Evolutionary conservation across 2,329 filamentous ascomycete species (phyloP).

Genomic region (Fusarium burgessii): DNA sequence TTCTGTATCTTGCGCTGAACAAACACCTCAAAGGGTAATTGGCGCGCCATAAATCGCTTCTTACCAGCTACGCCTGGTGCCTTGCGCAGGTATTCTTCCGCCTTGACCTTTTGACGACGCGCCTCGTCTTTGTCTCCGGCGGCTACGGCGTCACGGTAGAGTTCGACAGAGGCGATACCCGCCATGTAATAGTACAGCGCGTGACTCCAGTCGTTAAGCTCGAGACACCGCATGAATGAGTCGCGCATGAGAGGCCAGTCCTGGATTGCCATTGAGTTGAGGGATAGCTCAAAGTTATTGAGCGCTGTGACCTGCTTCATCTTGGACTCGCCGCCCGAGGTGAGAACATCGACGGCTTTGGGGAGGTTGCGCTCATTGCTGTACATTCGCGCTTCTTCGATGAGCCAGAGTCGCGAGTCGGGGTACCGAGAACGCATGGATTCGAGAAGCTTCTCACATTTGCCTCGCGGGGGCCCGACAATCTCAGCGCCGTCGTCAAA

Average conservation of each 20-base stretch:
- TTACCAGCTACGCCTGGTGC: conserved; percentile 81
- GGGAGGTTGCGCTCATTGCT: conserved; percentile 75
- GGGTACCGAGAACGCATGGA: conserved; percentile 85
- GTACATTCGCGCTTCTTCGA: conserved; percentile 86
- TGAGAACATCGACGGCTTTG: conserved; percentile 75
- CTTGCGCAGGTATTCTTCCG: conserved; percentile 77
- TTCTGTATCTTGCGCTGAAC: conserved; percentile 86
- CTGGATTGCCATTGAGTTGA: conserved; percentile 83
- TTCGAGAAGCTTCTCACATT: conserved; percentile 74
- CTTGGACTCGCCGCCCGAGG: conserved; percentile 69
- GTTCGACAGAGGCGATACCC: conserved; percentile 80
- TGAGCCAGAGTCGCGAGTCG: conserved; percentile 83
- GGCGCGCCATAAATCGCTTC: conserved; percentile 89
- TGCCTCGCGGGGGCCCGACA: conserved; percentile 77
- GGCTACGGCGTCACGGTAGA: conserved; percentile 74
- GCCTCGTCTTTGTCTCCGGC: conserved; percentile 59
- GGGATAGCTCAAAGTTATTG: conserved; percentile 84
- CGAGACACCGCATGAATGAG: conserved; percentile 79
- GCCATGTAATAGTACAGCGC: conserved; percentile 91
- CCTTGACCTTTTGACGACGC: conserved; percentile 68
- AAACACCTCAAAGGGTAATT: conserved; percentile 91
- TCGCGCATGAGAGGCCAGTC: conserved; percentile 79
- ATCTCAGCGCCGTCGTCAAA: conserved; percentile 67
- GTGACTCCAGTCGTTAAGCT: conserved; percentile 92
- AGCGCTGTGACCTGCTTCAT: conserved; percentile 92